These are phyloP conservation scores for Stromatinia cepivora DNA, from an alignment of 2,329 filamentous ascomycete species.

Conservation along the genomic window DNA sequence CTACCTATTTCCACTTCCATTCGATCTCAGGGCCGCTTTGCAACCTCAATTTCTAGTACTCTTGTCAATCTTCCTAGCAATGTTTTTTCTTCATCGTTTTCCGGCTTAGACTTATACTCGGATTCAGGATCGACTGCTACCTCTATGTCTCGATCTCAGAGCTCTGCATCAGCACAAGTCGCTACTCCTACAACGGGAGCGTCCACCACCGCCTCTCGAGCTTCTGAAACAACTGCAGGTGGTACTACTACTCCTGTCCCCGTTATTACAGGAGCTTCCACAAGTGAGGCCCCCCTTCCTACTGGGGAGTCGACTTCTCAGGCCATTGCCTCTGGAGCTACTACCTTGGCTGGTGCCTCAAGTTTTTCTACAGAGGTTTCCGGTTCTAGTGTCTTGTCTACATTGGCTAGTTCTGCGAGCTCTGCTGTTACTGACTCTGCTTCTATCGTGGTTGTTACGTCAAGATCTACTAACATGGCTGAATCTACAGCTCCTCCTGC, in stretches of 20 bases:
- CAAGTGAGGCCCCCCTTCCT: constrained; percentile 20
- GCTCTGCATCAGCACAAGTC: constrained; percentile 18
- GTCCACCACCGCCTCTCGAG: constrained; percentile 7
- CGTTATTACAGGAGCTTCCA: constrained; percentile 17
- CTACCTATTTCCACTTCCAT: constrained; percentile 12
- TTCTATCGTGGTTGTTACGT: constrained; percentile 22
- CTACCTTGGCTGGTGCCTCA: constrained; percentile 24
- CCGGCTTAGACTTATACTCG: constrained; percentile 25
- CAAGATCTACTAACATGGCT: constrained; percentile 25
- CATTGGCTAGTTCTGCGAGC: constrained; percentile 23
- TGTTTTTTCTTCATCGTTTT: constrained; percentile 16
- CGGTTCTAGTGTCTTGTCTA: constrained; percentile 26
- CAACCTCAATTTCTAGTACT: constrained; percentile 19
- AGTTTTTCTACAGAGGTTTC: constrained; percentile 29
- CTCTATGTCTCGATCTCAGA: constrained; percentile 15
- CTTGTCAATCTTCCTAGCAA: constrained; percentile 13
- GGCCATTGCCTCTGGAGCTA: constrained; percentile 26
- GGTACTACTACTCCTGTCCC: background rate
- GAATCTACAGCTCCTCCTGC: constrained; percentile 24
- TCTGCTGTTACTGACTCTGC: constrained; percentile 23
- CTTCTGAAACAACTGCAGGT: constrained; percentile 4
- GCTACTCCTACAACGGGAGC: constrained; percentile 4
- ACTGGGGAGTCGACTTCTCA: constrained; percentile 19
- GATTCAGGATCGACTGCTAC: constrained; percentile 24
- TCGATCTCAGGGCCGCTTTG: constrained; percentile 2